These are phyloP conservation scores for Vachellia collinsii DNA, from an alignment of 306 rosid genomes.

Conservation along the genomic window DNA sequence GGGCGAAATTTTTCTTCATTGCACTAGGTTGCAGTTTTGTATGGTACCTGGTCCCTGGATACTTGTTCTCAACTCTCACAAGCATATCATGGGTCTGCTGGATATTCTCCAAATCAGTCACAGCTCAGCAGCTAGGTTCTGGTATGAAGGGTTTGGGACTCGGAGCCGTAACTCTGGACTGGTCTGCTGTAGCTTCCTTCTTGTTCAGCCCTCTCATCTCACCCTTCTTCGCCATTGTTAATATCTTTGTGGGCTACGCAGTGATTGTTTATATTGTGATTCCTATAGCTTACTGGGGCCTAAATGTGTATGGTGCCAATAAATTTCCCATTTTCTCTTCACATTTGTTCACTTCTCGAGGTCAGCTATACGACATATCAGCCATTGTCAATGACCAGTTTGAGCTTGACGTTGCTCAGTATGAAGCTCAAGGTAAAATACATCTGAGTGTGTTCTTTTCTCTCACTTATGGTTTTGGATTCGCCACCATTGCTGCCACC, in stretches of 20 bases:
- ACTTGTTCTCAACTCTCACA: conserved; percentile 73
- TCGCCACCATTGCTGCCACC: conserved; percentile 79
- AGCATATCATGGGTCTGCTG: conserved; percentile 86
- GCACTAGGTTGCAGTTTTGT: conserved; percentile 71
- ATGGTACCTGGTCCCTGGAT: conserved; percentile 76
- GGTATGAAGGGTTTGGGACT: conserved; percentile 84
- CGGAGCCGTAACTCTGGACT: conserved; percentile 76
- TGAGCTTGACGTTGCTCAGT: conserved; percentile 51
- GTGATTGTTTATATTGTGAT: conserved; percentile 49
- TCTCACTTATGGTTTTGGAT: conserved; percentile 77
- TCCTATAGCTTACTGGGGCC: conserved; percentile 74
- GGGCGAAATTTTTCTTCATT: conserved; percentile 71
- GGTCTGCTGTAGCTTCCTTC: conserved; percentile 76
- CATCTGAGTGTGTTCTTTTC: conserved; percentile 68
- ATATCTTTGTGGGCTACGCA: conserved; percentile 62
- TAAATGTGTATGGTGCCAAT: conserved; percentile 53
- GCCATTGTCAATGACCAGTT: conserved; percentile 69
- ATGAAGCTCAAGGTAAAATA: conserved; percentile 64
- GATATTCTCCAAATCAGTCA: conserved; percentile 76
- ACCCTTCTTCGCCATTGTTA: conserved; percentile 78
- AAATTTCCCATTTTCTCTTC: conserved; percentile 79
- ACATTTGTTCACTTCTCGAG: conserved; percentile 65
- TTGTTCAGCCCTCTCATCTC: conserved; percentile 76
- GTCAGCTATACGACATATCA: conserved; percentile 58
- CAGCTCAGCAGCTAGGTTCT: conserved; percentile 84